Percentiles rank a stretch among this genome's conserved stretches.
Conservation (phyloP, 2,329 filamentous ascomycete species). For the Exserohilum turcica region DNA sequence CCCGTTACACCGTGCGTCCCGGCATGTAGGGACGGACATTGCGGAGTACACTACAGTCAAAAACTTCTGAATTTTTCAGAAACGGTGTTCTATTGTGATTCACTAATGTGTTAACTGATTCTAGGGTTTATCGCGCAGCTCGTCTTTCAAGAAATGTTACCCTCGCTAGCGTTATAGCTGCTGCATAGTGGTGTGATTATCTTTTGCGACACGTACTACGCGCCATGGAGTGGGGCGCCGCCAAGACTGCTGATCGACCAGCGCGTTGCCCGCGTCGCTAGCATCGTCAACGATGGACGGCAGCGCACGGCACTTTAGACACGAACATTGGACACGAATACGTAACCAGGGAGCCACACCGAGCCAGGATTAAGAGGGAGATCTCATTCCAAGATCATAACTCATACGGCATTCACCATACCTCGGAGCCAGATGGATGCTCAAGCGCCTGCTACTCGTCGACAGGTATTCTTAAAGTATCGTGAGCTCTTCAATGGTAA, state of each 20-base stretch:
- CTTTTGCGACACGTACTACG: background rate
- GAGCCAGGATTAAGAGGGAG: background rate
- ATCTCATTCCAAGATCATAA: background rate
- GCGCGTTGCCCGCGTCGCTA: background rate
- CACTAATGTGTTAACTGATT: too few species aligned
- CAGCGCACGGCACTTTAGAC: slow-evolving; percentile 1
- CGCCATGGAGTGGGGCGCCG: background rate
- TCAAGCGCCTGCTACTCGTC: background rate
- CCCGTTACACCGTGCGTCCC: background rate
- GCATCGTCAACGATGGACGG: background rate
- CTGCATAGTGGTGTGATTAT: background rate
- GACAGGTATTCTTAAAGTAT: slow-evolving; percentile 3
- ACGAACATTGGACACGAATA: too few species aligned
- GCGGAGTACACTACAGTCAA: too few species aligned
- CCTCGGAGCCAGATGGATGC: background rate
- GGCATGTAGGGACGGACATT: too few species aligned
- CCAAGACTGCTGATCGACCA: background rate
- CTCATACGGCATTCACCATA: background rate
- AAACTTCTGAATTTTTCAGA: too few species aligned
- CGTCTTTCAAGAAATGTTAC: too few species aligned
- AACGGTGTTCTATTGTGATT: too few species aligned
- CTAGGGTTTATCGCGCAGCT: too few species aligned
- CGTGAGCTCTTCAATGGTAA: background rate
- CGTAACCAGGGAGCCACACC: background rate
- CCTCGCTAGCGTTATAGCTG: background rate